phyloP scores from a whole-genome alignment of 257 asterid species.

The Solanum peruvianum region DNA sequence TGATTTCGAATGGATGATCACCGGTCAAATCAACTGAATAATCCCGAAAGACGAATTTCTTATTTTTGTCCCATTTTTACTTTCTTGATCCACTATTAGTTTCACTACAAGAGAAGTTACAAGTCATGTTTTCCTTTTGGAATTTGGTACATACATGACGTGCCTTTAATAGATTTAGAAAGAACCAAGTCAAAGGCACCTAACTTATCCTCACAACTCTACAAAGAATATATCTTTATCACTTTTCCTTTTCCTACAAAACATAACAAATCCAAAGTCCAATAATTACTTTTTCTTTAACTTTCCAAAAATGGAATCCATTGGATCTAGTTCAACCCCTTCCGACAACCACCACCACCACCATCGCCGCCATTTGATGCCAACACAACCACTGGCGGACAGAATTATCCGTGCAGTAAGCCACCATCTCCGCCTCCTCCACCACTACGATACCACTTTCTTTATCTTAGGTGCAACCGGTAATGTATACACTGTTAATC shows the following conservation, averaged over 20 bases:
- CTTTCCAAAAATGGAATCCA: slow-evolving; percentile 39
- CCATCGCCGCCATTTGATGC: slow-evolving; percentile 16
- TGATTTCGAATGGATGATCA: too few relatives aligned
- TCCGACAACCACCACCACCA: slow-evolving; percentile 14
- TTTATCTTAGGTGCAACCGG: slow-evolving; percentile 83
- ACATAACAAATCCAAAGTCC: slow-evolving; percentile 5
- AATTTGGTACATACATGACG: slow-evolving; percentile 3
- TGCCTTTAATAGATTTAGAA: slow-evolving; percentile 19
- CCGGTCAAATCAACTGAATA: background rate
- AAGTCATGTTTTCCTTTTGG: background rate
- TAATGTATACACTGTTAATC: slow-evolving; percentile 72
- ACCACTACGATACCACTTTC: slow-evolving; percentile 61
- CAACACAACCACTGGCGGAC: slow-evolving; percentile 48
- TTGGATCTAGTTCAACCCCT: slow-evolving; percentile 40
- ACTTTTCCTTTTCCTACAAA: background rate
- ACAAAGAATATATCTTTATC: slow-evolving; percentile 39
- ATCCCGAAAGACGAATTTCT: too few relatives aligned
- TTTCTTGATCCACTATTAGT: background rate
- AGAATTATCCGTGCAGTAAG: slow-evolving; percentile 64
- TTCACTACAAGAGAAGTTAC: background rate
- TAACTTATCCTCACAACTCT: slow-evolving; percentile 19
- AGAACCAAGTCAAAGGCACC: slow-evolving; percentile 1
- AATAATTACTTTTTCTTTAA: background rate
- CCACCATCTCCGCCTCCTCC: slow-evolving; percentile 92
- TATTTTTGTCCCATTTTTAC: background rate